Percentiles rank a stretch among this genome's conserved stretches.
These are phyloP conservation scores for Macrotyloma uniflorum DNA, from an alignment of 306 rosid genomes.

Conservation along the genomic window DNA sequence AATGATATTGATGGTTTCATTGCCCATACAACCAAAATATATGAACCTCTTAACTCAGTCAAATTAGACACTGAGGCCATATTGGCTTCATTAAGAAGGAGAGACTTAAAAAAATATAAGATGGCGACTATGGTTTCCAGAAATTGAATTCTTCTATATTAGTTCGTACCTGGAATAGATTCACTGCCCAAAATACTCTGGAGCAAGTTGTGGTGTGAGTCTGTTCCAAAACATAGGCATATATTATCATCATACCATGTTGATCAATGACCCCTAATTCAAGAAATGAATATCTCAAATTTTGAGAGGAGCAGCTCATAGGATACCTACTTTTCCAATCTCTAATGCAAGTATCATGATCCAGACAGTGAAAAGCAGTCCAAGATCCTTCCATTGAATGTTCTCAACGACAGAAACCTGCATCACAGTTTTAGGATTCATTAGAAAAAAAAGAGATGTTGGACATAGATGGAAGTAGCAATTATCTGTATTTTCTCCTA, in stretches of 20 bases:
- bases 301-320: not conserved
- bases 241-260: not conserved
- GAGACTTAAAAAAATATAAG: not conserved
- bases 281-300: constrained; percentile 9
- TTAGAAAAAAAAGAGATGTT: not conserved
- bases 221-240: constrained; percentile 43
- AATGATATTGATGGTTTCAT: not conserved
- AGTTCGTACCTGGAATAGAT: constrained; percentile 60
- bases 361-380: constrained; percentile 63
- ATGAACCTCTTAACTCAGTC: not conserved
- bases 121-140: not conserved
- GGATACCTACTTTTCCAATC: constrained; percentile 39
- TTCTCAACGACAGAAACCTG: constrained; percentile 52
- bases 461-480: constrained; percentile 8
- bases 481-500: not conserved
- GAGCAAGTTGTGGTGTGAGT: constrained; percentile 59
- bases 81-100: not conserved
- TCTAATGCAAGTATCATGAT: constrained; percentile 39
- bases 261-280: not conserved
- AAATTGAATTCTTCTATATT: not conserved
- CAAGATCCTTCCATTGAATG: constrained; percentile 61
- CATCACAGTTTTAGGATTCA: constrained; percentile 17
- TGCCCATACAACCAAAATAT: not conserved
- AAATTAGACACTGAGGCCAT: not conserved
- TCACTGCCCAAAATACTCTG: constrained; percentile 52